phyloP scores from a whole-genome alignment of 2,329 filamentous ascomycete genomes.

The Hortaea sp. region DNA sequence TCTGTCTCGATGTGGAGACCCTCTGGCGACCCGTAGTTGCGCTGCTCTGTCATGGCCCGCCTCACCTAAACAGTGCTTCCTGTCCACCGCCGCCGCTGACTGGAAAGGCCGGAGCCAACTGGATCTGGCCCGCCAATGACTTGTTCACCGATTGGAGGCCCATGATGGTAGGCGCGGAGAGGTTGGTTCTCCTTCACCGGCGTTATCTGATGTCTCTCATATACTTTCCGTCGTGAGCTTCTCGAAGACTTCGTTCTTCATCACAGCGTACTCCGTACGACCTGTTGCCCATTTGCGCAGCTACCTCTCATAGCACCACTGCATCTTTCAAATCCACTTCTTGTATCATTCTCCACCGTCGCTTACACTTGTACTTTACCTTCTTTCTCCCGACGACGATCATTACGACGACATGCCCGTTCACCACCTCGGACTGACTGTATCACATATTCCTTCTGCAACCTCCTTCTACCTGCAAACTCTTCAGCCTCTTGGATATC shows the following conservation, averaged over 20 bases:
- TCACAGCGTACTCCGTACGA: neutral
- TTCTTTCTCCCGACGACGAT: neutral
- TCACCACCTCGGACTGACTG: conserved; percentile 54
- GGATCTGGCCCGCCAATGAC: conserved; percentile 9
- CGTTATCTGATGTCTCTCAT: neutral
- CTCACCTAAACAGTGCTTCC: conserved; percentile 11
- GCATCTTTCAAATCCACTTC: neutral
- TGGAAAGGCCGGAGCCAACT: conserved; percentile 3
- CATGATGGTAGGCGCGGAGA: neutral
- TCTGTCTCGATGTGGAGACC: neutral
- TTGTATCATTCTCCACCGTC: neutral
- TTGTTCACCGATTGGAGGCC: conserved; percentile 1
- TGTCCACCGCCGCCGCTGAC: conserved; percentile 4
- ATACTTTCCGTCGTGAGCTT: neutral
- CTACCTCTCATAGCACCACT: neutral
- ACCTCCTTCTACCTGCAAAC: conserved; percentile 76
- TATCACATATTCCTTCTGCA: conserved; percentile 68
- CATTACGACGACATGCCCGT: conserved; percentile 42
- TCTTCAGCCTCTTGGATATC: conserved; percentile 67
- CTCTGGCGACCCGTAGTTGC: conserved; percentile 1
- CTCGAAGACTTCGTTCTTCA: neutral
- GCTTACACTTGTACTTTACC: neutral
- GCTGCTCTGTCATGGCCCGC: conserved; percentile 10
- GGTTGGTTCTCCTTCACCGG: neutral
- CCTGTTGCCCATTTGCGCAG: neutral